These are phyloP conservation scores for Paradendryphiella salina DNA, from an alignment of 2,329 filamentous ascomycete genomes.

Conservation along the genomic window DNA sequence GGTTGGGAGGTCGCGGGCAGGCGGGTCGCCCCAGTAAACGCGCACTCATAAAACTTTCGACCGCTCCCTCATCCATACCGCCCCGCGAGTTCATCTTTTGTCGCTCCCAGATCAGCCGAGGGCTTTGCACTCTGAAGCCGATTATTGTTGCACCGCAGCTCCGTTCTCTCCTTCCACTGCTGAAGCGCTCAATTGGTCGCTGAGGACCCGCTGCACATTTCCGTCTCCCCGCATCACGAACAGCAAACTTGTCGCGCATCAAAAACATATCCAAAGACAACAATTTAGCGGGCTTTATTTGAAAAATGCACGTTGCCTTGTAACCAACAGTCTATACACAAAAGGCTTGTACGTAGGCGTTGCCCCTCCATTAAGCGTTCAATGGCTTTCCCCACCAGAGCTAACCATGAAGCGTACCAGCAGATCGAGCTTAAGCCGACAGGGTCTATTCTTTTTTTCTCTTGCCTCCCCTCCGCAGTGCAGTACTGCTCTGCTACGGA, in stretches of 20 bases:
- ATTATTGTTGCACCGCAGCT: conserved; percentile 34
- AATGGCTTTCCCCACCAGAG: conserved; percentile 28
- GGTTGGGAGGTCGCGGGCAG: conserved; percentile 10
- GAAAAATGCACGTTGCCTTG: conserved; percentile 37
- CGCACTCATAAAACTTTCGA: conserved; percentile 25
- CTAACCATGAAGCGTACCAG: conserved; percentile 40
- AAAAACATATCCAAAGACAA: conserved; percentile 22
- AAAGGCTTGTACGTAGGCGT: conserved; percentile 37
- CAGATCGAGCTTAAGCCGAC: conserved; percentile 39
- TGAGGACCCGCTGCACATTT: conserved; percentile 26
- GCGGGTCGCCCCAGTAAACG: conserved; percentile 12
- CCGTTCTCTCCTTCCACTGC: conserved; percentile 17
- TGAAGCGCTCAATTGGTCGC: conserved; percentile 23
- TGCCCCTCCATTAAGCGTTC: conserved; percentile 25
- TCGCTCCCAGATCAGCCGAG: conserved; percentile 15
- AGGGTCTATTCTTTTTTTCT: conserved; percentile 20
- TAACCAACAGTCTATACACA: conserved; percentile 37
- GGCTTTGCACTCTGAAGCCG: conserved; percentile 16
- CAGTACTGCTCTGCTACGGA: conserved; percentile 7
- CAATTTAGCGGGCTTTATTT: conserved; percentile 11
- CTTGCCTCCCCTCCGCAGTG: conserved; percentile 15
- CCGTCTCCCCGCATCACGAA: conserved; percentile 38
- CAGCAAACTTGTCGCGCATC: conserved; percentile 39
- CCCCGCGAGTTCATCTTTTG: conserved; percentile 6
- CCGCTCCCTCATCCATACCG: conserved; percentile 11